Evolutionary conservation across 306 rosid genomes (phyloP), one percentile per base, ranked within the genome.

Genomic region (Fragaria ananassa): DNA sequence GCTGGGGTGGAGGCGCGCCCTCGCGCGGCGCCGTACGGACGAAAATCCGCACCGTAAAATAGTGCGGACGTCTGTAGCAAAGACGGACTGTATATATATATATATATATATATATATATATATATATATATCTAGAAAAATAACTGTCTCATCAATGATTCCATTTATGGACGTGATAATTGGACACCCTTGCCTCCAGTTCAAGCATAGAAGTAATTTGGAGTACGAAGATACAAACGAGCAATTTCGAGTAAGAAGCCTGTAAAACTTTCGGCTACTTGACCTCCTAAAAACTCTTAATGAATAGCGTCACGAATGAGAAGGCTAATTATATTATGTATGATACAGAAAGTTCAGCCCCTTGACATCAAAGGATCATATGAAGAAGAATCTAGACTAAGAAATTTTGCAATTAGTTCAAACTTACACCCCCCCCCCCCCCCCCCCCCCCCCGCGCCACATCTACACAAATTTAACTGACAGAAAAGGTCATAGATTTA

Each of bases 151-250:
- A 56, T 21, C 31, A 56, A 21, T 10, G 17, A 6, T 23, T 10
- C 27, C 23, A n/a, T 57, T 57, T 57, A 57, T 57, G 45, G 63
- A 57, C 9, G 34, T 57, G 34, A 57, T 23, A 57, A 2, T 41
- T 57, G 15, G 63, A 56, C 34, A 57, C 34, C 63, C 63, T 57
- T 13, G 63, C 63, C 63, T 57, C 63, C 63, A 57, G 34, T 57
- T 57, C 35, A 57, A 57, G 35, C 7, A 57, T 23, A 57, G 15
- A 5, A 57, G 8, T 57, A 57, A 3, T 11, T 54, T 57, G 64
- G 64, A 57, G 34, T 57, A 56, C 23, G 12, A 57, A 57, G 7
- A 57, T 11, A 13, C 25, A 57, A 57, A 57, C 17, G 34, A 57
- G 17, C 11, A 57, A 11, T 10, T 57, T 57, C 3, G 35, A 57